Evolutionary conservation across 2,329 filamentous ascomycete species (phyloP).

Genomic region (Paecilomyces niveus): DNA sequence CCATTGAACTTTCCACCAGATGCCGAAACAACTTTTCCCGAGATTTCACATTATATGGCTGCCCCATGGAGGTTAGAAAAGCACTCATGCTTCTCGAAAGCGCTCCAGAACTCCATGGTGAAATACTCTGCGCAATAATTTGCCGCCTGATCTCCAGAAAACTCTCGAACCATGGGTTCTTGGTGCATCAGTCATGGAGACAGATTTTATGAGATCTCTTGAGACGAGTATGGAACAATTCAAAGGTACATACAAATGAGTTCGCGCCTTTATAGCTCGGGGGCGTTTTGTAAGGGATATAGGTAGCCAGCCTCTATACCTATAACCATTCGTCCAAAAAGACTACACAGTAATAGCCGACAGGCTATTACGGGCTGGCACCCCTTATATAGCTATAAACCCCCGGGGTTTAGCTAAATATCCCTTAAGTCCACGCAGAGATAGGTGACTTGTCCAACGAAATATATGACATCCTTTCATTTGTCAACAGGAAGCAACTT

Average conservation of each 20-base stretch:
- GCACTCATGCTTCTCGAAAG: background rate
- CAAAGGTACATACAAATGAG: background rate
- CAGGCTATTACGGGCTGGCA: no score
- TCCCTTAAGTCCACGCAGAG: background rate
- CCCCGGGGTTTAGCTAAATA: no score
- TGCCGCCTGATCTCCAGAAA: background rate
- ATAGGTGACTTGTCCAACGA: background rate
- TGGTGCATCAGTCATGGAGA: background rate
- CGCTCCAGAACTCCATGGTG: background rate
- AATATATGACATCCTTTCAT: background rate
- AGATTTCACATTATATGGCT: background rate
- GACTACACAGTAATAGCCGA: no score
- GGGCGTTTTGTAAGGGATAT: no score
- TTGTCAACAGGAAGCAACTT: background rate
- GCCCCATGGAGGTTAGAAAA: background rate
- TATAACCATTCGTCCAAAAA: no score
- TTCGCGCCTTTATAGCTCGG: no score
- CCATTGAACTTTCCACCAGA: background rate
- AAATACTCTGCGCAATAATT: background rate
- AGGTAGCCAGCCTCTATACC: no score
- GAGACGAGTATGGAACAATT: background rate
- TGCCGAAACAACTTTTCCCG: background rate
- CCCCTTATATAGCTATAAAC: no score
- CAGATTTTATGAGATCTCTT: background rate
- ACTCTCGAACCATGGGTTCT: background rate